Evolutionary conservation across 202 grass and related monocot genomes (phyloP), one percentile per base, ranked within the genome.

Genomic region (Setaria viridis): DNA sequence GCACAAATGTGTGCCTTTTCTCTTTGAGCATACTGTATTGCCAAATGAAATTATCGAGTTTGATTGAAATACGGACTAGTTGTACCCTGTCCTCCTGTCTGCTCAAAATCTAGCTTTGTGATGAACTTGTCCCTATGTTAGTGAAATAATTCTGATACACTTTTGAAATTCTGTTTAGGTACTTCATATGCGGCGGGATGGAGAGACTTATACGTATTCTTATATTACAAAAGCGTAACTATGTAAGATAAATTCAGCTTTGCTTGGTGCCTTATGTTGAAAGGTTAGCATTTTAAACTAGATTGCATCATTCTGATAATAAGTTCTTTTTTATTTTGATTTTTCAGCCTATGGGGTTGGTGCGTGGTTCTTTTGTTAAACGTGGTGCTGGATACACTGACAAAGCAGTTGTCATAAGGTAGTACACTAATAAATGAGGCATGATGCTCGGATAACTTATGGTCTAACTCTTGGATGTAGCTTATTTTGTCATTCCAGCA

Each of bases 381-480:
- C 91, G 95, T 20, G 95, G 95, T 56, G 56, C 88, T 77, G 95
- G 95, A 64, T 98, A 92, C 78, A 95, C 90, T 82, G 93, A 98
- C 83, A 95, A 95, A 95, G 95, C 93, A 82, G 93, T 98, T 63
- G 88, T 95, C 76, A 94, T 94, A 33, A 98, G 95, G 93, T 98
- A 64, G 67, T 45, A 29, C 67, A 42, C 11, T 74, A 72, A 72
- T 8, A 82, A 80, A 60, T 47, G n/a, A 50, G 43, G 19, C 29
- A 51, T 88, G 30, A 42, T 76, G 34, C 9, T 62, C 5, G 13
- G 57, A 49, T 60, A 20, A 1, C 41, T 12, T 77, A 35, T 78
- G 6, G 37, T 77, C 77, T 32, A 32, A 77, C 39, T 71, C 32
- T 77, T 56, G 41, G 59, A 19, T 8, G 9, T 84, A 9, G 14